Evolutionary conservation across 306 rosid species (phyloP), one percentile per base, ranked within the genome.

Genomic region (Crataegus laevigata): DNA sequence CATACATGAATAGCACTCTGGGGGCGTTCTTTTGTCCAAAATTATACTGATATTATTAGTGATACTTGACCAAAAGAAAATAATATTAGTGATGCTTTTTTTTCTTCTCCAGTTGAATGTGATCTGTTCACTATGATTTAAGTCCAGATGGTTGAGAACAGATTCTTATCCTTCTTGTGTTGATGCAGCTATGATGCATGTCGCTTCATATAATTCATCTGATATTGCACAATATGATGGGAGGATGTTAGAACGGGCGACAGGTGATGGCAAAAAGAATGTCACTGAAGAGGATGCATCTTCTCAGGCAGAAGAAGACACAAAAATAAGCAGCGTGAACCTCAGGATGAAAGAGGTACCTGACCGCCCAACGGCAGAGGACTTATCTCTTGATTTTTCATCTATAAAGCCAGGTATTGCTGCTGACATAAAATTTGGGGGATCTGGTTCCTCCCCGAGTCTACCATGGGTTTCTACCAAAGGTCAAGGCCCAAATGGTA

Each of bases 381-480:
- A 87, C 51, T 75, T 86, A 36, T 76, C 88, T 6, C 85, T 82
- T 57, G 89, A 94, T 59, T 86, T 91, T 72, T 82, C 96, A 59
- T 83, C 85, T 74, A 89, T 96, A 70, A 96, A 90, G 74, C 97
- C 98, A 4, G 99, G 99, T 40, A 83, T 96, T 75, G 89, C 89
- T 29, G 96, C 96, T 1, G 96, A 89, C 43, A 79, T 96, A 65
- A 91, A 90, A 85, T 92, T 96, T 62, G 99, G 96, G 11, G 99
- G 99, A 24, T 76, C 90, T 47, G 99, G 98, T 84, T 85, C 99
- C 13, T 79, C 79, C 64, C 98, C 99, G 29, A 88, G 86, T 83
- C 89, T 96, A 18, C 99, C 99, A 38, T 96, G 98, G 99, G 99
- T 96, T 78, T 96, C 99, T 22, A 96, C 98, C 65, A 85, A 92